phyloP scores from a whole-genome alignment of 2,329 filamentous ascomycete genomes.

The Pseudocercospora macadamiae region DNA sequence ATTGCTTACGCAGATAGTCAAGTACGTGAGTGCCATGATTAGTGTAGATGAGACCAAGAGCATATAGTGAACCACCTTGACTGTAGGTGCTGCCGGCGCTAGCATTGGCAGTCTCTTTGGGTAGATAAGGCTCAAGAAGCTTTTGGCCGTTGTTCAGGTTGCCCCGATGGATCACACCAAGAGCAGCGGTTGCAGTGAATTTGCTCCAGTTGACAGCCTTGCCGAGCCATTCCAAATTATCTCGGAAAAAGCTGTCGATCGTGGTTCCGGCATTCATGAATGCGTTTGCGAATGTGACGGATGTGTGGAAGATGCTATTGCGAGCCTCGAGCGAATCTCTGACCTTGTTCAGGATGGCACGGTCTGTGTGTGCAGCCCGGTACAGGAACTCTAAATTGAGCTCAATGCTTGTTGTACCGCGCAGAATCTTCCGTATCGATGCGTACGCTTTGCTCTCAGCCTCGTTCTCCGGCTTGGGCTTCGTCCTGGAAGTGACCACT shows the following conservation, averaged over 20 bases:
- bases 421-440: conserved; percentile 66
- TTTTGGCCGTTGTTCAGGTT: conserved; percentile 93
- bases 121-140: conserved; percentile 91
- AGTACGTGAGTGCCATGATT: conserved; percentile 93
- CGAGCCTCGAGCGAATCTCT: conserved; percentile 92
- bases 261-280: conserved; percentile 99
- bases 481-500: conserved; percentile 46
- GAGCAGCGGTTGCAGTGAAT: conserved; percentile 92
- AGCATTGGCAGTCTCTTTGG: conserved; percentile 72
- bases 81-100: conserved; percentile 84
- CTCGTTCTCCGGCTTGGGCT: conserved; percentile 48
- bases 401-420: conserved; percentile 91
- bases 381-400: conserved; percentile 96
- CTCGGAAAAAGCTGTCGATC: conserved; percentile 97
- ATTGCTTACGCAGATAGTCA: conserved; percentile 75
- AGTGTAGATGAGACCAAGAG: conserved; percentile 92
- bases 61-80: conserved; percentile 93
- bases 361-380: conserved; percentile 85
- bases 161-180: conserved; percentile 94
- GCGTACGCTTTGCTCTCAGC: conserved; percentile 59
- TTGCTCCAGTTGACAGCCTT: conserved; percentile 99
- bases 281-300: conserved; percentile 94
- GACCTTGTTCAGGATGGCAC: conserved; percentile 92
- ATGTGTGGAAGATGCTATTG: conserved; percentile 98
- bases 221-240: conserved; percentile 96